Conservation (phyloP, 305 asterid genomes). For the Galium porrigens region DNA sequence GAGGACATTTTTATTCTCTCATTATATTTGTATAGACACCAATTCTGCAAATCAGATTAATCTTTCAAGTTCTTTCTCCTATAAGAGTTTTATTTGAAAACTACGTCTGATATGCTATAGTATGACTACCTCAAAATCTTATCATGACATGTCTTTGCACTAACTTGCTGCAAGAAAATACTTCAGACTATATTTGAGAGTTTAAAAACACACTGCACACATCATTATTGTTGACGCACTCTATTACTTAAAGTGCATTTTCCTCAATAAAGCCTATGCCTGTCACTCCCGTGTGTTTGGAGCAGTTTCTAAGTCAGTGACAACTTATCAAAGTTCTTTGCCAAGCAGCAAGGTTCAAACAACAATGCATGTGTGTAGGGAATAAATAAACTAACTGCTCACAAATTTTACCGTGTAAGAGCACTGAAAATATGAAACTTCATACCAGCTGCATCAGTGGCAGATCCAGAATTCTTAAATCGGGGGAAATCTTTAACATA, state of each 20-base stretch:
- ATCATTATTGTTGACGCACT: background rate
- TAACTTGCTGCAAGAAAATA: background rate
- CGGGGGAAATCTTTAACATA: background rate
- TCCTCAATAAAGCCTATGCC: background rate
- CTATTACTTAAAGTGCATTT: constrained; percentile 1
- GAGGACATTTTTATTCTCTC: background rate
- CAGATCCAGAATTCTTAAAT: background rate
- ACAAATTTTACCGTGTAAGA: background rate
- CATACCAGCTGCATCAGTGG: background rate
- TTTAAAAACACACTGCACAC: background rate
- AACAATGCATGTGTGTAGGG: background rate
- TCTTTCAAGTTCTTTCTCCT: constrained; percentile 6
- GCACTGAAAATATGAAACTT: background rate
- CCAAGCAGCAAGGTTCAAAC: background rate
- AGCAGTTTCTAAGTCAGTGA: constrained; percentile 1
- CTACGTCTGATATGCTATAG: background rate
- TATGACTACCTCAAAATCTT: background rate
- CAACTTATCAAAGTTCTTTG: background rate
- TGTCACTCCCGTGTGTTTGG: background rate
- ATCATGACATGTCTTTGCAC: background rate
- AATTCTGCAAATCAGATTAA: background rate
- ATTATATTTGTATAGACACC: background rate
- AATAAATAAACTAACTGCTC: background rate
- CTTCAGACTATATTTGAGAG: background rate
- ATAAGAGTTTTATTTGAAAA: background rate